Evolutionary conservation across 2,329 filamentous ascomycete species (phyloP).

Genomic region (Epichloe typhina): DNA sequence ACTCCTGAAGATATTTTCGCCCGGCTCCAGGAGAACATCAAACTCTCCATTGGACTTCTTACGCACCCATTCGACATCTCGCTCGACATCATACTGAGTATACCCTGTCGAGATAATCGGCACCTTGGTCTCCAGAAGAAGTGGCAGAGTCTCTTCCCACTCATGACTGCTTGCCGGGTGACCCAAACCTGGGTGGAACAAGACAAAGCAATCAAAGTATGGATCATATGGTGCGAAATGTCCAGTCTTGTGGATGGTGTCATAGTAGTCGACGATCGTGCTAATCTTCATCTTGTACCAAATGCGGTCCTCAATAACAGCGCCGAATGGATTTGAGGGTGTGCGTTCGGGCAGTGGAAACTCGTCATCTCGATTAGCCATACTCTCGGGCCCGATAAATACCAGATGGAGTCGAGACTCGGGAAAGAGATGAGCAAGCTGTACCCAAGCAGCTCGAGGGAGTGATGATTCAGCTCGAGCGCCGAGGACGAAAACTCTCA

Average conservation of each 20-base stretch:
- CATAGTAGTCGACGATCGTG: constrained; percentile 96
- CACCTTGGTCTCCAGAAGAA: constrained; percentile 87
- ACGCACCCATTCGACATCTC: constrained; percentile 82
- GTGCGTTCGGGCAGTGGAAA: constrained; percentile 83
- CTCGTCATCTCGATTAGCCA: constrained; percentile 86
- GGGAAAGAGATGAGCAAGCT: constrained; percentile 92
- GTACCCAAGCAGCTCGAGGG: constrained; percentile 85
- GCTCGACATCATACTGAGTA: constrained; percentile 86
- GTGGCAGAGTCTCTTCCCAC: constrained; percentile 82
- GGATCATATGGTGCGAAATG: constrained; percentile 92
- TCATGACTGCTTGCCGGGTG: constrained; percentile 89
- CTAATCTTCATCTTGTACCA: constrained; percentile 88
- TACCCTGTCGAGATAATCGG: constrained; percentile 93
- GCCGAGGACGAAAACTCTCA: constrained; percentile 85
- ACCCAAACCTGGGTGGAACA: constrained; percentile 93
- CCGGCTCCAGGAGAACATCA: constrained; percentile 80
- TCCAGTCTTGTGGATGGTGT: constrained; percentile 83
- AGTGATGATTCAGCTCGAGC: constrained; percentile 96
- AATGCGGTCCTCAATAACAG: constrained; percentile 84
- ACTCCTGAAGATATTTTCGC: constrained; percentile 89
- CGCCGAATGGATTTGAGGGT: constrained; percentile 77
- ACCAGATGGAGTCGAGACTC: constrained; percentile 78
- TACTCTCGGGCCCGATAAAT: constrained; percentile 91
- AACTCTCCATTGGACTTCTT: constrained; percentile 81
- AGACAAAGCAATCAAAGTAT: constrained; percentile 94